phyloP scores from a whole-genome alignment of 2,329 filamentous ascomycete genomes.

The Hirsutella thompsonii region DNA sequence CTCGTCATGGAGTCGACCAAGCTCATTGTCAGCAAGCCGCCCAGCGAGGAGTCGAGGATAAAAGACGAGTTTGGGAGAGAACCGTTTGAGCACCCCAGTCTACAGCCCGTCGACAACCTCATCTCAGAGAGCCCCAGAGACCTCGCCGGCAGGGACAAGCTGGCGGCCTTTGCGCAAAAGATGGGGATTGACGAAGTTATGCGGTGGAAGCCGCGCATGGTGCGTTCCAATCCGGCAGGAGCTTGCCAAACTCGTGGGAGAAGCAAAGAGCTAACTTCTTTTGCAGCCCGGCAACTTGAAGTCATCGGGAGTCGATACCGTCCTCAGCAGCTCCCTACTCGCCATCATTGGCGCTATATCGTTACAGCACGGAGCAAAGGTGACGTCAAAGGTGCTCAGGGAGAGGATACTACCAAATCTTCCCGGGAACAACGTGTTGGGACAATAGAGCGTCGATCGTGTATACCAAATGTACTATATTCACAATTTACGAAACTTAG shows the following conservation, averaged over 20 bases:
- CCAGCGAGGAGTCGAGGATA: constrained; percentile 11
- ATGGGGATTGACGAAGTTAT: constrained; percentile 65
- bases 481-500: too few relatives aligned
- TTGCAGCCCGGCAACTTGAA: constrained; percentile 51
- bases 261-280: neutral
- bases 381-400: constrained; percentile 61
- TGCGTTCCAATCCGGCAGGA: constrained; percentile 26
- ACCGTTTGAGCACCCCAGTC: constrained; percentile 57
- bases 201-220: constrained; percentile 79
- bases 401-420: constrained; percentile 26
- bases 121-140: constrained; percentile 44
- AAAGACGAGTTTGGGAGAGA: constrained; percentile 40
- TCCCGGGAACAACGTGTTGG: too few relatives aligned
- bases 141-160: constrained; percentile 48
- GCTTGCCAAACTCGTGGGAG: constrained; percentile 3
- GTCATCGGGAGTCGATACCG: constrained; percentile 59
- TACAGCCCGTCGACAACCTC: constrained; percentile 65
- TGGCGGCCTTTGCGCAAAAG: constrained; percentile 54
- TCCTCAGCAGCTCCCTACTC: constrained; percentile 67
- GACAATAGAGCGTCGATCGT: too few relatives aligned
- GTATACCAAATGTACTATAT: too few relatives aligned
- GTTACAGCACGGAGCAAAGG: constrained; percentile 72
- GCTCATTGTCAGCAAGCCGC: constrained; percentile 20
- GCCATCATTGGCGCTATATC: constrained; percentile 81
- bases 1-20: constrained; percentile 26